Conservation (phyloP, 2,329 filamentous ascomycete species). For the Aspergillus udagawae region DNA sequence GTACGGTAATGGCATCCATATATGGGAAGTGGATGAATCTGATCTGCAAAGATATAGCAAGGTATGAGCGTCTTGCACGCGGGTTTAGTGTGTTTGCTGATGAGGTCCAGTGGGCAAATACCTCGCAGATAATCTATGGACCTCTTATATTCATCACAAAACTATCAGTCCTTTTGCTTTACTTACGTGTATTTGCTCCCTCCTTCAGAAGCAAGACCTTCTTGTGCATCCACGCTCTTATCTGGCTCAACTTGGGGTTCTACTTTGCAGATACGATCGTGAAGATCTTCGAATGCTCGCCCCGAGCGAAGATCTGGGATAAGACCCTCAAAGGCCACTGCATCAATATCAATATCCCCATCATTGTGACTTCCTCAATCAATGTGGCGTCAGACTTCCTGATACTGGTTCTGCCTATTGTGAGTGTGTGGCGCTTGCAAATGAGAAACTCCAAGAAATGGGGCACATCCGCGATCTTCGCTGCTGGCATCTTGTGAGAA, state of each 20-base stretch:
- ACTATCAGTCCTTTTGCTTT: conserved; percentile 25
- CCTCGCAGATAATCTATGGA: conserved; percentile 24
- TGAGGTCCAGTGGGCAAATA: conserved; percentile 16
- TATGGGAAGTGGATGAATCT: conserved; percentile 10
- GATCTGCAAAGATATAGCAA: conserved; percentile 16
- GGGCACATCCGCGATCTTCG: conserved; percentile 19
- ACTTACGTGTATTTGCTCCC: conserved; percentile 23
- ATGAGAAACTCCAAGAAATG: conserved; percentile 16
- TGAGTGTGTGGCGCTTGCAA: conserved; percentile 20
- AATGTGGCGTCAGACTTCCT: conserved; percentile 22
- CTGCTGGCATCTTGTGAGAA: conserved; percentile 19
- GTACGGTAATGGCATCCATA: conserved; percentile 19
- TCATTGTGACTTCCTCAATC: conserved; percentile 17
- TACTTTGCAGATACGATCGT: conserved; percentile 21
- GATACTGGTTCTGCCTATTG: conserved; percentile 21
- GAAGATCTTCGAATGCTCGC: conserved; percentile 24
- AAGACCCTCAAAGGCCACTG: conserved; percentile 15
- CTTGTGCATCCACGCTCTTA: conserved; percentile 19
- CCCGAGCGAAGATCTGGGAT: conserved; percentile 21
- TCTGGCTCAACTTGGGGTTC: conserved; percentile 22
- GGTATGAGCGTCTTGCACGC: conserved; percentile 2
- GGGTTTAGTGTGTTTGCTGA: neutral
- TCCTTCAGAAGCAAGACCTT: conserved; percentile 13
- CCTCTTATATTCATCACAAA: conserved; percentile 28
- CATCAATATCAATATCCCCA: conserved; percentile 19